Evolutionary conservation across 768 basidiomycete genomes (phyloP).

Genomic region (Psilocybe cyanescens): DNA sequence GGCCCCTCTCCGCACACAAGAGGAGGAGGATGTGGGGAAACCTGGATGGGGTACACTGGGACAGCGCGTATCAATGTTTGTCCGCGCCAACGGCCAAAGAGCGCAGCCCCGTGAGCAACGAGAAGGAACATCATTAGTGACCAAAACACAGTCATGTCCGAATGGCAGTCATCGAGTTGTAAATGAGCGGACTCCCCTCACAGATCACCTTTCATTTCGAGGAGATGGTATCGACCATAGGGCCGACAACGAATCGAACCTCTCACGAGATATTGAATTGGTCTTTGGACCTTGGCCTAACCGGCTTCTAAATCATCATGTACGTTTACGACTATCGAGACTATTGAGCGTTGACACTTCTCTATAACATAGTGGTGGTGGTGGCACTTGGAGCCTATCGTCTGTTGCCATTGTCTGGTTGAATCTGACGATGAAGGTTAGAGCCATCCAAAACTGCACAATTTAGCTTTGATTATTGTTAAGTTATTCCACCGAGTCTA

Average conservation of each 20-base stretch:
- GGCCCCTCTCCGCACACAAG: constrained; percentile 69
- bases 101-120: too few species aligned
- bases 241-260: constrained; percentile 28
- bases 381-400: constrained; percentile 69
- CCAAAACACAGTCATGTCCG: neutral
- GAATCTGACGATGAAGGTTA: constrained; percentile 53
- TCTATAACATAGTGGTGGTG: constrained; percentile 73
- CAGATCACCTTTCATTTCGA: constrained; percentile 1
- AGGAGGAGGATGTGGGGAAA: constrained; percentile 46
- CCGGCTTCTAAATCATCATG: constrained; percentile 70
- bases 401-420: constrained; percentile 64
- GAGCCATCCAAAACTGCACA: neutral
- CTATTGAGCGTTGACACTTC: neutral
- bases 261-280: constrained; percentile 54
- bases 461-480: neutral
- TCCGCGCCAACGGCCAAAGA: constrained; percentile 24
- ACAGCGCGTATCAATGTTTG: constrained; percentile 50
- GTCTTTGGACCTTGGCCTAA: constrained; percentile 71
- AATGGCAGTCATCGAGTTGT: neutral
- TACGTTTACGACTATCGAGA: constrained; percentile 35
- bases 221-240: constrained; percentile 25
- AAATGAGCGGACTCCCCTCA: constrained; percentile 3
- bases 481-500: neutral
- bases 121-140: too few species aligned
- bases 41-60: constrained; percentile 68